Evolutionary conservation across 2,329 filamentous ascomycete species (phyloP), one percentile per base, ranked within the genome.

Genomic region (Pseudogymnoascus destructans): DNA sequence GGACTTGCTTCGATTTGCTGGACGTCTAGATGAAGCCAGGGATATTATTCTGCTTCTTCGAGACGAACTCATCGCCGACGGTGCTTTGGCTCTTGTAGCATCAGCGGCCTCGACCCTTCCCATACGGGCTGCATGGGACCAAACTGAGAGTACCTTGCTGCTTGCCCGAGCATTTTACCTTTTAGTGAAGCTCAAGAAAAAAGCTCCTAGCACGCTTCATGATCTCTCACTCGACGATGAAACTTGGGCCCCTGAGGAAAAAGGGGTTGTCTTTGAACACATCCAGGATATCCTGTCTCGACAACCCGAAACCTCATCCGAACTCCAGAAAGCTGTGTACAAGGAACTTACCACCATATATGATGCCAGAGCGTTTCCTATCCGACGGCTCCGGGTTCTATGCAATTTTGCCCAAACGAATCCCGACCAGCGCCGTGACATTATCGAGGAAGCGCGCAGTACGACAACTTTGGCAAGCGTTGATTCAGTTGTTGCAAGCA

Each of bases 31-130:
- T 2, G 80, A 85, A 61, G 79, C 84, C 0, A 74, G 80, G 9
- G 74, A 77, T 30, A 78, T 80, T 1, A 74, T 86, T 5, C 73
- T 77, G 55, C 76, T 79, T 13, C 79, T 88, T n/a, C 78, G 85
- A 59, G 76, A 79, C 13, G 77, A 77, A 57, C 75, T 86, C 64
- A 74, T 87, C 4, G 77, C 79, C 23, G 76, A 80, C 36, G 81
- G 80, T 2, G 73, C 77, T 1, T 70, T 87, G 23, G 68, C 73
- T n/a, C 68, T 71, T 1, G 75, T 87, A n/a, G 77, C 78, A 0
- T 64, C 72, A 4, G 69, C 71, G 2, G 73, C 85, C 5, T 68
- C 74, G 1, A 75, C 69, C 1, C 71, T 74, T 52, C 74, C 85
- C 0, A 72, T 84, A 0, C 67, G 68, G 1, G 66, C 73, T 3